Evolutionary conservation across 495 filamentous ascomycete genomes (phyloP).

Genomic region (Hypoxylon crocopeplum): DNA sequence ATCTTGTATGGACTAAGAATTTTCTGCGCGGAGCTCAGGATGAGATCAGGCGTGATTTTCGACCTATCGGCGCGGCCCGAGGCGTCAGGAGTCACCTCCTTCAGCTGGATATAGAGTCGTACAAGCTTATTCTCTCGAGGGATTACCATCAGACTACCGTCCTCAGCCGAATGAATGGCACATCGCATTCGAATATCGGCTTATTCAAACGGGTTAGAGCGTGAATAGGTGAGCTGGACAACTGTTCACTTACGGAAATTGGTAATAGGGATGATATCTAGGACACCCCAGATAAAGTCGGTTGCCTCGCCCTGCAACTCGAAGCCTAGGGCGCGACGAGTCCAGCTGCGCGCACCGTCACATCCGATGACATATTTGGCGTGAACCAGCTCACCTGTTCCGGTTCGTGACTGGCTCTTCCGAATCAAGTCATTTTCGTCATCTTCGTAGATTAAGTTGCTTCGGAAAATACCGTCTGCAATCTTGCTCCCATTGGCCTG

Average conservation of each 20-base stretch:
- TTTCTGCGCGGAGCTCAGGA: constrained; percentile 63
- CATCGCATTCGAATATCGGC: constrained; percentile 72
- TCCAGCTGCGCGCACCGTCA: constrained; percentile 71
- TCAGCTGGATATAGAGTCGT: constrained; percentile 74
- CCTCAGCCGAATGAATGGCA: constrained; percentile 68
- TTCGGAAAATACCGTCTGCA: constrained; percentile 56
- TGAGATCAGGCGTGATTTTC: constrained; percentile 63
- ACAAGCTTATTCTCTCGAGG: constrained; percentile 72
- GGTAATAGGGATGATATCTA: constrained; percentile 71
- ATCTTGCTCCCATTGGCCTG: constrained; percentile 42
- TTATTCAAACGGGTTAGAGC: constrained; percentile 58
- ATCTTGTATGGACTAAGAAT: constrained; percentile 69
- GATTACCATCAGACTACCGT: constrained; percentile 72
- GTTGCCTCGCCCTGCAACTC: constrained; percentile 68
- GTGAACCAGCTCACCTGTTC: constrained; percentile 51
- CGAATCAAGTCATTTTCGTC: constrained; percentile 62
- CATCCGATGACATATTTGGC: constrained; percentile 74
- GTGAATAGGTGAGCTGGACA: constrained; percentile 27
- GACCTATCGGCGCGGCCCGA: constrained; percentile 53
- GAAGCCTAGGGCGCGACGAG: constrained; percentile 64
- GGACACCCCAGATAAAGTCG: constrained; percentile 72
- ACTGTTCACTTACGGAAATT: constrained; percentile 68
- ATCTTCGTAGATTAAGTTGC: constrained; percentile 56
- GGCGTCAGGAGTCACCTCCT: constrained; percentile 63
- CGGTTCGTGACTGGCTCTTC: constrained; percentile 45